Conservation (phyloP, 1,139 yeast genomes). For the Yarrowia galli region DNA sequence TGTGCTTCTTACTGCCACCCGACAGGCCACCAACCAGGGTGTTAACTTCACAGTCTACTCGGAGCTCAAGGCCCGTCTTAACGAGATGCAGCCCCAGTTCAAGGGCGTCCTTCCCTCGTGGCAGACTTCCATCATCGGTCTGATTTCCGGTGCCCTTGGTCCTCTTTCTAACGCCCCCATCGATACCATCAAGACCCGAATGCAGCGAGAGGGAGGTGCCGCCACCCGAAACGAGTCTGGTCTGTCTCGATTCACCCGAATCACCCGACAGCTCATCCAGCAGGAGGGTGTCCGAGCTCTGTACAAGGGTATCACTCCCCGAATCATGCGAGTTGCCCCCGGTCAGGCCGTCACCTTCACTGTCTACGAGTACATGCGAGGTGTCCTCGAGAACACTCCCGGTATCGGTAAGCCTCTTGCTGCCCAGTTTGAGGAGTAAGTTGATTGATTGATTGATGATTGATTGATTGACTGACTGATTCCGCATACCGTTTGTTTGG, state of each 20-base stretch:
- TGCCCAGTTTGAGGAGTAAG: constrained; percentile 51
- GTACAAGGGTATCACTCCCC: constrained; percentile 97
- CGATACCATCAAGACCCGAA: constrained; percentile 95
- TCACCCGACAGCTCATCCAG: constrained; percentile 79
- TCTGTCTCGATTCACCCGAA: constrained; percentile 75
- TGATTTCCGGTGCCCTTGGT: constrained; percentile 94
- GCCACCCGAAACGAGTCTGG: constrained; percentile 67
- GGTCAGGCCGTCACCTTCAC: constrained; percentile 99
- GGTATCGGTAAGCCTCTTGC: constrained; percentile 47
- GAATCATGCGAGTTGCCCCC: constrained; percentile 99
- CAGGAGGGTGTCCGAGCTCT: constrained; percentile 90
- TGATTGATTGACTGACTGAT: too few species aligned
- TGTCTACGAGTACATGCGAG: constrained; percentile 89
- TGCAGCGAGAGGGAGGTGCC: constrained; percentile 84
- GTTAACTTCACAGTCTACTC: constrained; percentile 97
- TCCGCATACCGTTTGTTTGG: too few species aligned
- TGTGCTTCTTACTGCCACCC: constrained; percentile 92
- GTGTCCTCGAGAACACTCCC: constrained; percentile 63
- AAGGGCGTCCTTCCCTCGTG: constrained; percentile 78
- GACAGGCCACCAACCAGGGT: constrained; percentile 99
- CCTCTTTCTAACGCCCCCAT: constrained; percentile 97
- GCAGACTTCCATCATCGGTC: constrained; percentile 93
- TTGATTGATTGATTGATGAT: too few species aligned
- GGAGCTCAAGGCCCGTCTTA: constrained; percentile 74
- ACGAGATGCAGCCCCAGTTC: constrained; percentile 64